Conservation (phyloP, 2,329 filamentous ascomycete genomes). For the Hansfordia pulvinata region DNA sequence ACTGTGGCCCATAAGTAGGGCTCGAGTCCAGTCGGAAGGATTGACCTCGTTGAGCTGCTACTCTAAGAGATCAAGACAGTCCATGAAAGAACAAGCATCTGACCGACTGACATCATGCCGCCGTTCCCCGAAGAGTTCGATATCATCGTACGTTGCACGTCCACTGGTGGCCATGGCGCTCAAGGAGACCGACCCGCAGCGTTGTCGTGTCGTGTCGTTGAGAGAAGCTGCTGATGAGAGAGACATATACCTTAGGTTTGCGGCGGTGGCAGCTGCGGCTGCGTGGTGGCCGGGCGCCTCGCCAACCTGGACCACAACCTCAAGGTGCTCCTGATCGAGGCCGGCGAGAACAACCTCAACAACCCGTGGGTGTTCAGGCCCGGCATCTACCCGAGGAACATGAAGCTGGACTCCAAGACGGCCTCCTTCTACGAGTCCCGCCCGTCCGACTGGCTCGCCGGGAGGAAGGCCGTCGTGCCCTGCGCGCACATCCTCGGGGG, state of each 20-base stretch:
- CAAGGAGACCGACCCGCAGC: no score
- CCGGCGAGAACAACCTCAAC: constrained; percentile 41
- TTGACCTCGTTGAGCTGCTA: no score
- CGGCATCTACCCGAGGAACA: constrained; percentile 65
- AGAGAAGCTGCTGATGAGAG: no score
- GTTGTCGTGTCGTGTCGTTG: no score
- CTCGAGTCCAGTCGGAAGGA: no score
- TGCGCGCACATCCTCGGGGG: constrained; percentile 60
- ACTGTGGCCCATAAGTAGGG: no score
- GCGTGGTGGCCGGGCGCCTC: constrained; percentile 44
- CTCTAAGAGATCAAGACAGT: no score
- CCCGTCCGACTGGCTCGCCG: constrained; percentile 58
- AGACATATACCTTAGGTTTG: no score
- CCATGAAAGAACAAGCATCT: background rate
- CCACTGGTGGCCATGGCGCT: no score
- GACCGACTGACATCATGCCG: constrained; percentile 20
- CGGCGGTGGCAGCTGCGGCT: constrained; percentile 57
- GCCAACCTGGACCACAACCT: constrained; percentile 61
- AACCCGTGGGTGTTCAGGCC: constrained; percentile 68
- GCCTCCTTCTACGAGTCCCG: constrained; percentile 71
- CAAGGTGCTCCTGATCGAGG: constrained; percentile 41
- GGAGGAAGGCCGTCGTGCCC: constrained; percentile 60
- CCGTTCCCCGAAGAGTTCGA: constrained; percentile 62
- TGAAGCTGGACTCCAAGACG: constrained; percentile 70
- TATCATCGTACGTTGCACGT: constrained; percentile 69